Evolutionary conservation across 768 basidiomycete genomes (phyloP).

Genomic region (Boletus tylopilopsis): DNA sequence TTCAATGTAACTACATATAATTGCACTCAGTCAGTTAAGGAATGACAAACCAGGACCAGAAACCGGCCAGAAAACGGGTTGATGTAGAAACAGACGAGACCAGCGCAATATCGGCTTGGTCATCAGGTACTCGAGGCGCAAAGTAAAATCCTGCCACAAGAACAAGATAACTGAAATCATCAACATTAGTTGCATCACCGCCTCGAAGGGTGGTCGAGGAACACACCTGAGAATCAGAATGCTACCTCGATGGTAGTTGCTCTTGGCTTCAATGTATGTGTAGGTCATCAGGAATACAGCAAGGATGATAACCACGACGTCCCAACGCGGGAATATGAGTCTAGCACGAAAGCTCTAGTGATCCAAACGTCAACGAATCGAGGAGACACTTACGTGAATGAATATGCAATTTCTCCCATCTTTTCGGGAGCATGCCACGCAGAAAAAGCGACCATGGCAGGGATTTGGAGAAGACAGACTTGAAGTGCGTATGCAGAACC

Average conservation of each 20-base stretch:
- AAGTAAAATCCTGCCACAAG: slow-evolving; percentile 90
- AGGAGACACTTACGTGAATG: slow-evolving; percentile 77
- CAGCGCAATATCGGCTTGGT: slow-evolving; percentile 13
- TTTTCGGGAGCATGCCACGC: slow-evolving; percentile 88
- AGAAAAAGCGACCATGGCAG: slow-evolving; percentile 98
- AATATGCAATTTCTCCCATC: slow-evolving; percentile 83
- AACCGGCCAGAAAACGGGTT: slow-evolving; percentile 8
- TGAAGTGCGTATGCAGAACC: slow-evolving; percentile 98
- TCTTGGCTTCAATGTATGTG: slow-evolving; percentile 98
- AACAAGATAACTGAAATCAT: slow-evolving; percentile 73
- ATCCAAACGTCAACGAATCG: background rate
- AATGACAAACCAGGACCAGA: slow-evolving; percentile 12
- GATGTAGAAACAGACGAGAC: slow-evolving; percentile 1
- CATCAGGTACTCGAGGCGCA: slow-evolving; percentile 50
- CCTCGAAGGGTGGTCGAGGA: background rate
- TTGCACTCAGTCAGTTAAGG: slow-evolving; percentile 1
- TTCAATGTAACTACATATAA: slow-evolving; percentile 18
- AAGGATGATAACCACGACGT: slow-evolving; percentile 89
- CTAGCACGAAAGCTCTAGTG: slow-evolving; percentile 38
- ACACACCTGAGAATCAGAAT: slow-evolving; percentile 87
- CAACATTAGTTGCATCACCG: background rate
- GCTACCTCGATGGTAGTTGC: slow-evolving; percentile 96
- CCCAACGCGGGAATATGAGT: slow-evolving; percentile 98
- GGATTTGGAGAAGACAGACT: slow-evolving; percentile 95
- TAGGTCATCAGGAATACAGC: slow-evolving; percentile 98